A percentile compares a stretch with the other conserved stretches of the same genome.
Conservation (phyloP, 305 asterid species). For the Striga hermonthica region DNA sequence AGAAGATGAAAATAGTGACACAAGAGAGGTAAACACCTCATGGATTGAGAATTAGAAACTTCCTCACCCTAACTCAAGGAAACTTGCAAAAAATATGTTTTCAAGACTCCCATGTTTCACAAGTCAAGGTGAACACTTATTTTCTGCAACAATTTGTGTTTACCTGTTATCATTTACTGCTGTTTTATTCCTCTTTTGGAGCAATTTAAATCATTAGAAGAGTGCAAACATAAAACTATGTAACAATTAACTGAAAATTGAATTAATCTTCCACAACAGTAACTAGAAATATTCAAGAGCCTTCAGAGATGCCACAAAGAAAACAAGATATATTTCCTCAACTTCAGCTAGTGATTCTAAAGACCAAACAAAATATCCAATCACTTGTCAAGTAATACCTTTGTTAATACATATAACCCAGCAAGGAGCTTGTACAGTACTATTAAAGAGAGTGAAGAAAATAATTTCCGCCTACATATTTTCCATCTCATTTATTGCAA, state of each 20-base stretch:
- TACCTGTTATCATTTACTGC: not conserved
- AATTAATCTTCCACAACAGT: not conserved
- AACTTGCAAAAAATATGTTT: not conserved
- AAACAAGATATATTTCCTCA: slow-evolving; percentile 12
- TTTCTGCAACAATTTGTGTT: no score
- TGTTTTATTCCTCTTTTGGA: no score
- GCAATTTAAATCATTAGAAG: no score
- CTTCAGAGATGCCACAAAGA: slow-evolving; percentile 10
- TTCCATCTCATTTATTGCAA: slow-evolving; percentile 6
- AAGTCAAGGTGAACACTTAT: no score
- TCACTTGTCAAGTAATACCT: slow-evolving; percentile 23
- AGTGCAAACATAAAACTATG: no score
- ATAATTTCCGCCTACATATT: slow-evolving; percentile 4
- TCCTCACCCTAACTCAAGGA: not conserved
- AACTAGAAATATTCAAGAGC: slow-evolving; percentile 10
- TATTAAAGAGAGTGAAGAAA: not conserved
- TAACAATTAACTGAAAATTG: slow-evolving; percentile 8
- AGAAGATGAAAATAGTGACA: no score
- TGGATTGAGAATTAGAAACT: not conserved
- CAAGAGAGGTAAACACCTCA: not conserved
- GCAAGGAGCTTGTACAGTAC: slow-evolving; percentile 2
- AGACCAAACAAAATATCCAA: slow-evolving; percentile 18
- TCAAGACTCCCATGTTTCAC: no score
- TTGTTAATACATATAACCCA: slow-evolving; percentile 5
- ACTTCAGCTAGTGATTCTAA: slow-evolving; percentile 29